These are phyloP conservation scores for Daldinia concentrica DNA, from an alignment of 495 filamentous ascomycete genomes.

Conservation along the genomic window DNA sequence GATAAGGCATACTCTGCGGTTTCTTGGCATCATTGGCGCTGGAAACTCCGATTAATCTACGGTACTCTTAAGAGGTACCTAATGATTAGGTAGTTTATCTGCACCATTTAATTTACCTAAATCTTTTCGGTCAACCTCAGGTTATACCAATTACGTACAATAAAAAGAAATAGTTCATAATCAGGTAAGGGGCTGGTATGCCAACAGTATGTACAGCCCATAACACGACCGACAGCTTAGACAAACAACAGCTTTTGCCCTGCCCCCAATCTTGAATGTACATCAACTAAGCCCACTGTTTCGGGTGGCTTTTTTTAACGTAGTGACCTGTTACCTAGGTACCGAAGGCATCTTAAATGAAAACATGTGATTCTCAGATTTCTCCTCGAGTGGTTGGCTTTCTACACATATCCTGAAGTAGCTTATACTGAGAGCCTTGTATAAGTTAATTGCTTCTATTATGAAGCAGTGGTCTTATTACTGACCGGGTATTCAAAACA, in stretches of 20 bases:
- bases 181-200: not conserved
- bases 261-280: not conserved
- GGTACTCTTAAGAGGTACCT: not conserved
- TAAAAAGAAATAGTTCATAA: too few species aligned
- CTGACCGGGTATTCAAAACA: too few species aligned
- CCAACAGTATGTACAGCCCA: not conserved
- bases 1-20: not conserved
- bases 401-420: not conserved
- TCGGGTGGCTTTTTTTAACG: not conserved
- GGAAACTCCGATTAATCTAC: not conserved
- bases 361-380: not conserved
- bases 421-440: not conserved
- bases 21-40: not conserved
- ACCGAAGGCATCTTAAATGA: not conserved
- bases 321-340: not conserved
- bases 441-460: too few species aligned
- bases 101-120: not conserved
- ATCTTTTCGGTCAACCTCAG: not conserved
- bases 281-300: not conserved
- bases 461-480: too few species aligned
- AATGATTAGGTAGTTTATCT: not conserved
- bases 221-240: not conserved
- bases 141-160: too few species aligned
- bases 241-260: not conserved
- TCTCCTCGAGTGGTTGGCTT: not conserved